Evolutionary conservation across 1,284 basidiomycete species (phyloP).

Genomic region (Hypsizygus ulmarius): DNA sequence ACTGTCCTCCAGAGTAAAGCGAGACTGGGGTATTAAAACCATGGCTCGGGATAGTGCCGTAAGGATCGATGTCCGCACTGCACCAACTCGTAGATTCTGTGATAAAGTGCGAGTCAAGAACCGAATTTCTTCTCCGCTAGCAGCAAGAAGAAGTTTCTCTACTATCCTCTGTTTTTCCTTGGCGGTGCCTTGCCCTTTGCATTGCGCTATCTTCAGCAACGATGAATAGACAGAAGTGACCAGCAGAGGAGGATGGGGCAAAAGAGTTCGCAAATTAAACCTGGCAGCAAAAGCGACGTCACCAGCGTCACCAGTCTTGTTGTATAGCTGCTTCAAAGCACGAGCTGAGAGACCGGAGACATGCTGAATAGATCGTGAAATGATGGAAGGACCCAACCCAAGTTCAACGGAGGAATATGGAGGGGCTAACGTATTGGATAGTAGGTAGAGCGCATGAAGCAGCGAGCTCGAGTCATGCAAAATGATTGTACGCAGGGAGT

Average conservation of each 20-base stretch:
- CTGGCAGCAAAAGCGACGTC: conserved; percentile 87
- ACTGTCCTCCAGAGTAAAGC: conserved; percentile 19
- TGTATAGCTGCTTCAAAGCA: conserved; percentile 67
- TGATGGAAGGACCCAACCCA: conserved; percentile 73
- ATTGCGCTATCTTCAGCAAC: conserved; percentile 60
- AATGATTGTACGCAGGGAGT: conserved; percentile 71
- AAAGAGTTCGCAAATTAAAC: conserved; percentile 71
- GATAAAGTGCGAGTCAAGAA: conserved; percentile 82
- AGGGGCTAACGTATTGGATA: conserved; percentile 85
- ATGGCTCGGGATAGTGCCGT: conserved; percentile 82
- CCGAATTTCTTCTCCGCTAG: conserved; percentile 84
- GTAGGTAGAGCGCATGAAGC: conserved; percentile 81
- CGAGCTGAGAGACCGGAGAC: conserved; percentile 75
- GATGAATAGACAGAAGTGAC: conserved; percentile 65
- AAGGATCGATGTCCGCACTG: conserved; percentile 82
- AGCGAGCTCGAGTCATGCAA: conserved; percentile 70
- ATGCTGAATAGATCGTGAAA: conserved; percentile 79
- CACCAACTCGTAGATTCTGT: conserved; percentile 84
- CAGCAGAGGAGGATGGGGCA: conserved; percentile 70
- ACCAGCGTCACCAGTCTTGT: conserved; percentile 69
- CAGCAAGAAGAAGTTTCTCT: conserved; percentile 79
- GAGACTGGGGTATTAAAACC: conserved; percentile 53
- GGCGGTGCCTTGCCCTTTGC: conserved; percentile 73
- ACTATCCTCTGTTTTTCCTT: conserved; percentile 79
- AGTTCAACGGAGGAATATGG: conserved; percentile 75